phyloP scores from a whole-genome alignment of 1,284 basidiomycete genomes.

The Rhodotorula sp. region DNA sequence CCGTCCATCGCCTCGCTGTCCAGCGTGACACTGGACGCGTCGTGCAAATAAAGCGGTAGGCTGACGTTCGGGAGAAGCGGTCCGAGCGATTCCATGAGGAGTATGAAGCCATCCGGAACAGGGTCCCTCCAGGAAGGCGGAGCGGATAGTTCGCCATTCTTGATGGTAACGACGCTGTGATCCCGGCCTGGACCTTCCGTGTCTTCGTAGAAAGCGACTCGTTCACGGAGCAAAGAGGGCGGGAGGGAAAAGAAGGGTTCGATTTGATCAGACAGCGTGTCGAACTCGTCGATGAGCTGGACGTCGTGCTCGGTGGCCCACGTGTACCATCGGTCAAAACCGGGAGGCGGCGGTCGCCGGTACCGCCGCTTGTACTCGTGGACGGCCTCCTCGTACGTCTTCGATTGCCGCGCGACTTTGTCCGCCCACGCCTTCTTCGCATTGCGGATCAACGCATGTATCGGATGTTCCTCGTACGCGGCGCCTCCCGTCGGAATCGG shows the following conservation, averaged over 20 bases:
- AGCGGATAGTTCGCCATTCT: conserved; percentile 19
- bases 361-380: conserved; percentile 41
- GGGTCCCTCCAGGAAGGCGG: conserved; percentile 5
- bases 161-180: conserved; percentile 14
- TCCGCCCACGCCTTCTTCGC: conserved; percentile 26
- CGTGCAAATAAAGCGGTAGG: conserved; percentile 18
- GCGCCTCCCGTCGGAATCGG: neutral
- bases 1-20: neutral
- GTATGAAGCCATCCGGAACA: conserved; percentile 3
- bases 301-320: conserved; percentile 40
- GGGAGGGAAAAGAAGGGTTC: conserved; percentile 35
- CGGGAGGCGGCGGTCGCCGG: conserved; percentile 32
- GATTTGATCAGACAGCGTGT: conserved; percentile 35
- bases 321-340: conserved; percentile 38
- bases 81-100: conserved; percentile 20
- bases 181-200: conserved; percentile 5
- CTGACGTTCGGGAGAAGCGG: conserved; percentile 19
- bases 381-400: conserved; percentile 35
- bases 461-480: conserved; percentile 31
- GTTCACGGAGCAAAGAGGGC: conserved; percentile 22
- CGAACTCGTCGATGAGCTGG: conserved; percentile 44
- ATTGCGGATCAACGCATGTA: conserved; percentile 26
- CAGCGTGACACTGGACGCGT: neutral
- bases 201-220: conserved; percentile 21
- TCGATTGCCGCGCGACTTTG: conserved; percentile 29